Evolutionary conservation across 257 asterid species (phyloP).

Genomic region (Gynochthodes officinalis): DNA sequence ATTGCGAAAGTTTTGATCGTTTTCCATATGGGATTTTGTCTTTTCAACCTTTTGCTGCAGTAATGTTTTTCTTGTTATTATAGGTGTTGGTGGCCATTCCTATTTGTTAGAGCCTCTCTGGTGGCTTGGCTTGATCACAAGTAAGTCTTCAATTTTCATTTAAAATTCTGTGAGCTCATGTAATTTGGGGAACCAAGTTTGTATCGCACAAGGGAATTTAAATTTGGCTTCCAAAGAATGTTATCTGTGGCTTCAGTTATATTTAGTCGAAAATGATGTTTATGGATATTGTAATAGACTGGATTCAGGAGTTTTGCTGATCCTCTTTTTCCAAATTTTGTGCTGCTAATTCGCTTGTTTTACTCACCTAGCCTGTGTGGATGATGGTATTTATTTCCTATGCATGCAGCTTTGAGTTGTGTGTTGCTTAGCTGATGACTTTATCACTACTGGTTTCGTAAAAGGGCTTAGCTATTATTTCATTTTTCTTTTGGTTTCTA

Average conservation of each 20-base stretch:
- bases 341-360: background rate
- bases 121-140: constrained; percentile 90
- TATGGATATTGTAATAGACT: no score
- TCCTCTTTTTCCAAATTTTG: background rate
- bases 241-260: background rate
- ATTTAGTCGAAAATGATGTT: background rate
- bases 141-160: constrained; percentile 33
- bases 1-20: background rate
- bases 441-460: background rate
- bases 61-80: constrained; percentile 16
- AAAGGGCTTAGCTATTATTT: background rate
- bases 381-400: background rate
- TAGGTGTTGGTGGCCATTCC: constrained; percentile 79
- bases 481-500: background rate
- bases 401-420: background rate
- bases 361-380: background rate
- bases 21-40: constrained; percentile 5
- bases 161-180: background rate
- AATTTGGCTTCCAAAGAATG: background rate
- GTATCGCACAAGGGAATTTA: no score
- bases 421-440: background rate
- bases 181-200: no score
- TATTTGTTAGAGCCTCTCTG: constrained; percentile 88
- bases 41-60: constrained; percentile 8
- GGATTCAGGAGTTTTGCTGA: background rate